phyloP scores from a whole-genome alignment of 2,329 filamentous ascomycete genomes.

The Claviceps arundinis region DNA sequence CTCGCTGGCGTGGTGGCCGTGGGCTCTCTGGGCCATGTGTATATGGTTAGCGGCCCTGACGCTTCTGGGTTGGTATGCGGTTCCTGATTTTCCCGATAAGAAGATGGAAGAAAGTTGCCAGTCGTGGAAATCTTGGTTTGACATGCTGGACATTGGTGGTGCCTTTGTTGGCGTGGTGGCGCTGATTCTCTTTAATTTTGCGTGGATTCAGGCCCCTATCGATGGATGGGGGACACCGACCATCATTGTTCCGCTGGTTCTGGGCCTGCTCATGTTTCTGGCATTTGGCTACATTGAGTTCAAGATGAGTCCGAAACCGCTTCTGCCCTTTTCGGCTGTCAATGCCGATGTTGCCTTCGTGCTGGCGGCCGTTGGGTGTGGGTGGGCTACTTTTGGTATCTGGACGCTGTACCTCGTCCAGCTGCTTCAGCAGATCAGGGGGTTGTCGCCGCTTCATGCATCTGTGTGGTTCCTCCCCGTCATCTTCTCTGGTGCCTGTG shows the following conservation, averaged over 20 bases:
- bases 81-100: constrained; percentile 19
- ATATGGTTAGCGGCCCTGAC: constrained; percentile 22
- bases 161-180: constrained; percentile 34
- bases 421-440: constrained; percentile 31
- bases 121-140: constrained; percentile 10
- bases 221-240: constrained; percentile 45
- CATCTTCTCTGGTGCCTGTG: constrained; percentile 28
- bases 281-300: constrained; percentile 45
- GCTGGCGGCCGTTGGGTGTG: constrained; percentile 37
- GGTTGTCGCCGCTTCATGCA: constrained; percentile 28
- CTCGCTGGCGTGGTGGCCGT: constrained; percentile 32
- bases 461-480: constrained; percentile 32
- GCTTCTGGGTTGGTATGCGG: constrained; percentile 17
- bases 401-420: constrained; percentile 39
- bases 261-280: constrained; percentile 40
- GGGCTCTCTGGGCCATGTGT: constrained; percentile 31
- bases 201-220: constrained; percentile 51
- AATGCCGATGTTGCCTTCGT: constrained; percentile 39
- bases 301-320: constrained; percentile 31
- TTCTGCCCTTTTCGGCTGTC: constrained; percentile 41
- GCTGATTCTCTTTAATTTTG: constrained; percentile 50
- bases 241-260: constrained; percentile 41
- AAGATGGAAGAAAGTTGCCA: constrained; percentile 2
- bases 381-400: constrained; percentile 41
- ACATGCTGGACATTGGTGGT: constrained; percentile 26